Base-by-base conservation (phyloP, 108 stramenopile species). In the Bacterosira constricta region DNA sequence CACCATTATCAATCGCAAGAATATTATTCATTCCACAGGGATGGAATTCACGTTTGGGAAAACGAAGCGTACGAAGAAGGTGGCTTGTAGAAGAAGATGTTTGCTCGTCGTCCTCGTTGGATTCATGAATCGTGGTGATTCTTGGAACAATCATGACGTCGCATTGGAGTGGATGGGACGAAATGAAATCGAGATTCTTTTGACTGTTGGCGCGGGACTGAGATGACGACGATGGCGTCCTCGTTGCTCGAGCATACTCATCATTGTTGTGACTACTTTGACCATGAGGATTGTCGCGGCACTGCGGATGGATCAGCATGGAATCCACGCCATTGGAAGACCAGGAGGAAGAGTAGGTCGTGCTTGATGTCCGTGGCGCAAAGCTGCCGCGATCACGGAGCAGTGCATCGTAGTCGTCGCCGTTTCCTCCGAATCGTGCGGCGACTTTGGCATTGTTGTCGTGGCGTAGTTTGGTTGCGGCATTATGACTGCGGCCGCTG, bases 101-200 rank as follows among this genome's bases (percentile, higher is more conserved):
- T n/a, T n/a, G n/a, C 21, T 29, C 13, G 63, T 54, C 27, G 53
- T 54, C 27, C 10, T 54, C 30, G 53, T 30, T 34, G 31, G 53
- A 17, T 9, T 5, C 31, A 17, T 12, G 46, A 5, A 44, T 6
- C 42, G 42, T 17, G 42, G 5, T 17, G 42, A 54, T 25, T 44
- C 61, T 57, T 11, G 66, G 65, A 20, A 77, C 18, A 46, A 69
- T 26, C 9, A 61, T 37, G 25, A 77, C 27, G 46, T 77, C 75
- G 59, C 75, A 77, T 63, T 69, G 75, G 42, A 77, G 32, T 0
- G 75, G 75, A 13, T 45, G 62, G n/a, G 75, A 63, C 18, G 34
- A 31, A 8, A 77, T 47, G 50, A 35, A 38, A 27, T 31, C 44
- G 30, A 18, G 20, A 20, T 9, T 34, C 6, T 56, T 32, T 8